phyloP scores from a whole-genome alignment of 352 stramenopile genomes.

The Globisporangium irregulare region DNA sequence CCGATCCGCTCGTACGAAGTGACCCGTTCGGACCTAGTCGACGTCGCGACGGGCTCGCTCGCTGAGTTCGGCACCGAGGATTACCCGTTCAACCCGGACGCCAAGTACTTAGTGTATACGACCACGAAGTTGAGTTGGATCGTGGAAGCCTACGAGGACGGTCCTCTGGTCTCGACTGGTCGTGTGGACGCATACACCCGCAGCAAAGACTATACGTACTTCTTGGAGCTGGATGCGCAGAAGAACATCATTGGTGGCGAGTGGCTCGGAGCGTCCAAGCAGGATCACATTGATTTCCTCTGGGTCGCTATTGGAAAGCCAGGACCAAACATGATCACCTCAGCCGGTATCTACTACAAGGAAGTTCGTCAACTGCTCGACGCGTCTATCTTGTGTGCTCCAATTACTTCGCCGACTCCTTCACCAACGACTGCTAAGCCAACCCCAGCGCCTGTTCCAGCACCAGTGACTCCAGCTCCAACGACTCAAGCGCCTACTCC shows the following conservation, averaged over 20 bases:
- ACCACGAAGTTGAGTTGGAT: conserved; percentile 40
- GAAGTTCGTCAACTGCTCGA: conserved; percentile 15
- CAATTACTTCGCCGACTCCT: conserved; percentile 9
- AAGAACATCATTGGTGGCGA: conserved; percentile 18
- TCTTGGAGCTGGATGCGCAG: conserved; percentile 14
- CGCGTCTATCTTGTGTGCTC: conserved; percentile 1
- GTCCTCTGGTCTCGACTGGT: conserved; percentile 9
- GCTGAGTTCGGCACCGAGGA: conserved; percentile 34
- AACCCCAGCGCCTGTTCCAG: neutral
- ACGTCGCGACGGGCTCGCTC: conserved; percentile 28
- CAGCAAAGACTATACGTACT: conserved; percentile 17
- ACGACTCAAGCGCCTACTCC: conserved; percentile 6
- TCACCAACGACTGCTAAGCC: conserved; percentile 10
- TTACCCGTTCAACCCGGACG: conserved; percentile 49
- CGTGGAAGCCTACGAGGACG: conserved; percentile 19
- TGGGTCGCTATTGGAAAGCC: conserved; percentile 17
- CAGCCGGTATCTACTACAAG: conserved; percentile 16
- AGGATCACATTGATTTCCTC: conserved; percentile 18
- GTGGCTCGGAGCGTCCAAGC: conserved; percentile 10
- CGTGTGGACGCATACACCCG: conserved; percentile 6
- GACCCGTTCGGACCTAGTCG: conserved; percentile 12
- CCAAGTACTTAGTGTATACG: conserved; percentile 41
- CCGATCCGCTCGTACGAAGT: conserved; percentile 46
- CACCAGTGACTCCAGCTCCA: conserved; percentile 4
- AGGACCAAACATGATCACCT: conserved; percentile 6